Percentiles rank a stretch among this genome's conserved stretches.
phyloP scores from a whole-genome alignment of 2,329 filamentous ascomycete species.

The Calonectria montana region DNA sequence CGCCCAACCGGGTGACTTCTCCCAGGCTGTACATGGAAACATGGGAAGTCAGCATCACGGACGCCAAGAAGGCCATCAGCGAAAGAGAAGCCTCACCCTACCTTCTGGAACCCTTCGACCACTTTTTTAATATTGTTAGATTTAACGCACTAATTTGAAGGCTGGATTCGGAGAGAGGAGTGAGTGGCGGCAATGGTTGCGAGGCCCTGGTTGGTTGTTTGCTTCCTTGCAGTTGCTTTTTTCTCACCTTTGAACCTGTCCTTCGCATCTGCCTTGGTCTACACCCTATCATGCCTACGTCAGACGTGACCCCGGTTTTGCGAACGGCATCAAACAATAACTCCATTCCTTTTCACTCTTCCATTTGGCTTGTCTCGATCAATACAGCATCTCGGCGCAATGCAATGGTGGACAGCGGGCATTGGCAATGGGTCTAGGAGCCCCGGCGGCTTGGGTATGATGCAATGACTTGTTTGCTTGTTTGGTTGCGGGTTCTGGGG shows the following conservation, averaged over 20 bases:
- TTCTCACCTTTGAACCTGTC: neutral
- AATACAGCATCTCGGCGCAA: slow-evolving; percentile 32
- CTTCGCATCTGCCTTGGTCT: neutral
- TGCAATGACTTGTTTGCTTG: slow-evolving; percentile 22
- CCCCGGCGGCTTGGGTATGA: slow-evolving; percentile 27
- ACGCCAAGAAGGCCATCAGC: slow-evolving; percentile 44
- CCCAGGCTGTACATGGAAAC: slow-evolving; percentile 57
- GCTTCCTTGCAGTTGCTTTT: neutral
- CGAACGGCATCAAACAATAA: slow-evolving; percentile 4
- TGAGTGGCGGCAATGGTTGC: neutral
- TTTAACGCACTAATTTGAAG: neutral
- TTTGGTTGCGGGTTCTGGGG: slow-evolving; percentile 18
- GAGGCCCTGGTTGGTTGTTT: slow-evolving; percentile 8
- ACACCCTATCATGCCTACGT: slow-evolving; percentile 4
- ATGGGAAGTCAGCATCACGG: slow-evolving; percentile 22
- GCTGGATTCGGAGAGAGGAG: neutral
- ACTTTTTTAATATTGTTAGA: slow-evolving; percentile 12
- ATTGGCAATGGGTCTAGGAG: slow-evolving; percentile 21
- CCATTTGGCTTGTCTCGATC: slow-evolving; percentile 19
- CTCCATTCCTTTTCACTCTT: slow-evolving; percentile 20
- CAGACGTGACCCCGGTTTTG: slow-evolving; percentile 3
- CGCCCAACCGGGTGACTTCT: slow-evolving; percentile 64
- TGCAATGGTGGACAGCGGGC: slow-evolving; percentile 22
- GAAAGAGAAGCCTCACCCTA: slow-evolving; percentile 52
- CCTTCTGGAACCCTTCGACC: slow-evolving; percentile 22